Evolutionary conservation across 2,329 filamentous ascomycete genomes (phyloP), one percentile per base, ranked within the genome.

Genomic region (Aschersonia sp.): DNA sequence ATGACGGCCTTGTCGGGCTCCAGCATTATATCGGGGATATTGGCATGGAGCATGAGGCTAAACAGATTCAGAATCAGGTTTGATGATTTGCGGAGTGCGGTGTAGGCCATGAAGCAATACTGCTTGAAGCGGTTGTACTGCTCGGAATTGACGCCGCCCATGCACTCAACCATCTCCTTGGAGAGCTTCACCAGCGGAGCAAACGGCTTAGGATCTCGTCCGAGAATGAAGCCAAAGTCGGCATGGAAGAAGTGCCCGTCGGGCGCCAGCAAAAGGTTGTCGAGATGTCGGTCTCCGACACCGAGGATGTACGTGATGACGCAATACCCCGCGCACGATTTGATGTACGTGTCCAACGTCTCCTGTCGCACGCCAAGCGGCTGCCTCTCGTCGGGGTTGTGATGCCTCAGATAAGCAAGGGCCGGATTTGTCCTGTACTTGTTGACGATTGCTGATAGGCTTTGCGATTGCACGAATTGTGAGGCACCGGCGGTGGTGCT

Each of bases 241-340:
- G 90, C 89, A 62, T 98, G 92, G 75, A 98, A 96, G 71, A 98
- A 98, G 64, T 94, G 87, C 0, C 81, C 92, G 55, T 89, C 84
- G 1, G 92, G 89, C 0, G 88, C 79, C 5, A 98, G 78, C 30
- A 98, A 79, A 1, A 98, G 78, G 58, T 98, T 98, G 63, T 98
- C 92, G 2, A 97, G 75, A 65, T 98, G 92, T 2, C 92, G 82
- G 62, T 98, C 92, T 22, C 92, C 92, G 3, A 98, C 92, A 33
- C 92, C 94, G 10, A 98, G 78, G 12, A 98, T 85, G 63, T 98
- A 98, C 0, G 94, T 98, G 55, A 98, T 96, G 11, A 98, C 92
- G 63, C 92, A 97, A 67, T 98, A 98, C 35, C 92, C 92, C 0
- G 92, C 92, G 60, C 92, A 96, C 0, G 88, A 95, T 60, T 89